Conservation (phyloP, 352 stramenopile genomes). For the Phytopythium sindhum region DNA sequence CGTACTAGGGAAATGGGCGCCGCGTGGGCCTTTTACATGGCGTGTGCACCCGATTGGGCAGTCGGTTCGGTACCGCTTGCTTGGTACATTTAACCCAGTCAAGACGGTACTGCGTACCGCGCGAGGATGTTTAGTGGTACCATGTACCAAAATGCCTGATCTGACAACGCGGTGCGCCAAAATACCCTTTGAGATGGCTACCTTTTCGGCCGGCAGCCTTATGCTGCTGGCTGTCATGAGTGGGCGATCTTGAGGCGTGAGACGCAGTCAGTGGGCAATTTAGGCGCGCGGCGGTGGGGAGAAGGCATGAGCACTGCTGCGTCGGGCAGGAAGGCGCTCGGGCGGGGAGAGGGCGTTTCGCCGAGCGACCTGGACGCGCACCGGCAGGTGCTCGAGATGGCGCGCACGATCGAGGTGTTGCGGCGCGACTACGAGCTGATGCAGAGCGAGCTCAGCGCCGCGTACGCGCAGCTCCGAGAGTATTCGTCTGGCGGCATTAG, state of each 20-base stretch:
- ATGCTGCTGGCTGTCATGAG: not conserved
- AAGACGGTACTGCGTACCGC: not conserved
- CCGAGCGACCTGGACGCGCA: conserved; percentile 40
- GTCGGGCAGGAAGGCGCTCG: not conserved
- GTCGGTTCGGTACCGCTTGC: not conserved
- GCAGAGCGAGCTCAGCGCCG: conserved; percentile 44
- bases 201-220: not conserved
- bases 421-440: conserved; percentile 53
- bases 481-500: not conserved
- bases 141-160: not conserved
- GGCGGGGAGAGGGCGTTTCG: not conserved
- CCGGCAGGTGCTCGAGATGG: conserved; percentile 63
- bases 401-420: conserved; percentile 56
- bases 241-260: not conserved
- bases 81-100: not conserved
- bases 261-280: not conserved
- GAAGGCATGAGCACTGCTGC: not conserved
- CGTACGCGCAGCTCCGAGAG: conserved; percentile 56
- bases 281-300: not conserved
- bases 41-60: not conserved
- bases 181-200: not conserved
- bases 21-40: conserved; percentile 1
- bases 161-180: not conserved
- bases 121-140: not conserved
- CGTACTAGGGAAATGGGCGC: conserved; percentile 1